Evolutionary conservation across 129 eudicot species (phyloP).

Genomic region (Flaveria robusta): DNA sequence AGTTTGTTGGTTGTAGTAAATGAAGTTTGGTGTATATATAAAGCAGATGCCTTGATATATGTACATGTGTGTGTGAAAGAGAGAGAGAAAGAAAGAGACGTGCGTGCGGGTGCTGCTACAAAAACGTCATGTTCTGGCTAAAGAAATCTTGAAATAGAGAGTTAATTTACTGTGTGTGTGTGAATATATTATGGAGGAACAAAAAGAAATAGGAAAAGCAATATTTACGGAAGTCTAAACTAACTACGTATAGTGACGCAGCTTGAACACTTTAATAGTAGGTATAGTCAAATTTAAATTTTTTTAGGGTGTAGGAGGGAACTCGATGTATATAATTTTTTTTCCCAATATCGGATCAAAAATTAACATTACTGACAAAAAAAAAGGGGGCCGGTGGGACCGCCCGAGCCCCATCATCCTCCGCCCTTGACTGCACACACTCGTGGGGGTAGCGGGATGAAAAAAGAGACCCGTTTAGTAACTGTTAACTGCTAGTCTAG

Average conservation of each 20-base stretch:
- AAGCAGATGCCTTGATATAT: conserved; percentile 23
- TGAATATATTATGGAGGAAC: conserved; percentile 32
- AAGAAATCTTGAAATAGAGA: conserved; percentile 40
- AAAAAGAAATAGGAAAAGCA: conserved; percentile 40
- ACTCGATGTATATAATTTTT: too few species aligned
- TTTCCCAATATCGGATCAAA: too few species aligned
- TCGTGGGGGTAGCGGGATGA: conserved; percentile 37
- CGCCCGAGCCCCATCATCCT: too few species aligned
- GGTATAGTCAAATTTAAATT: too few species aligned
- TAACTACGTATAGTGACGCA: too few species aligned
- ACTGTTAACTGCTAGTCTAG: neutral
- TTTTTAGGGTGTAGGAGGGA: too few species aligned
- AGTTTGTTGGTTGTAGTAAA: conserved; percentile 5
- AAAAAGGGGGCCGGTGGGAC: too few species aligned
- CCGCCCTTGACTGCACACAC: conserved; percentile 31
- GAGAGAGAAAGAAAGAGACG: conserved; percentile 26
- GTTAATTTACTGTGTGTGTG: conserved; percentile 24
- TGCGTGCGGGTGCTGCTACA: conserved; percentile 43
- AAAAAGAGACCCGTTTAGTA: conserved; percentile 10
- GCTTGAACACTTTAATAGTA: too few species aligned
- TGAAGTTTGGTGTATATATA: conserved; percentile 38
- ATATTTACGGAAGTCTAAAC: conserved; percentile 39
- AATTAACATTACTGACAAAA: too few species aligned
- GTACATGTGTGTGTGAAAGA: conserved; percentile 22
- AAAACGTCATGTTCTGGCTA: conserved; percentile 40